These are phyloP conservation scores for Blastomyces emzantsi DNA, from an alignment of 2,329 filamentous ascomycete genomes.

Conservation along the genomic window DNA sequence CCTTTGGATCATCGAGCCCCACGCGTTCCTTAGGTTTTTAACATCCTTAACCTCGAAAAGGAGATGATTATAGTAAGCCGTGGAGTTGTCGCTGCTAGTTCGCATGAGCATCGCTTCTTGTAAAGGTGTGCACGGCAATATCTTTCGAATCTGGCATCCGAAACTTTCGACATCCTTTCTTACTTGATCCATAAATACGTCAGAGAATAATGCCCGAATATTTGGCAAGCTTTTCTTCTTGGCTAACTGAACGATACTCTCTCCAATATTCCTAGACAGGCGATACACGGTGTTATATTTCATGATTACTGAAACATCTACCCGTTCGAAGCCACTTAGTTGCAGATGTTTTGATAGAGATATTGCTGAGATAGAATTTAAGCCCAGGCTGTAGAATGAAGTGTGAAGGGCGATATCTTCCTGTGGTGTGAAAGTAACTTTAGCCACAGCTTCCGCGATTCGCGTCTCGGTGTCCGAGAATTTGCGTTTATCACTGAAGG, in stretches of 20 bases:
- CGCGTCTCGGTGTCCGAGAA: constrained; percentile 49
- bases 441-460: constrained; percentile 49
- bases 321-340: constrained; percentile 34
- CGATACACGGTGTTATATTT: constrained; percentile 57
- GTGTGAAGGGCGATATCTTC: constrained; percentile 52
- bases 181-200: constrained; percentile 25
- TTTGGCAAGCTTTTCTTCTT: neutral
- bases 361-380: constrained; percentile 80
- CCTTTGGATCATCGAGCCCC: constrained; percentile 53
- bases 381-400: constrained; percentile 66
- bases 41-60: constrained; percentile 51
- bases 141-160: constrained; percentile 38
- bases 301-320: constrained; percentile 63
- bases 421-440: constrained; percentile 40
- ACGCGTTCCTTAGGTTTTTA: constrained; percentile 47
- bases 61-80: constrained; percentile 64
- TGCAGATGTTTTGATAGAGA: constrained; percentile 53
- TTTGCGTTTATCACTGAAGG: constrained; percentile 24
- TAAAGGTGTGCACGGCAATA: constrained; percentile 75
- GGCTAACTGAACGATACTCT: neutral
- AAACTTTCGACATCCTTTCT: constrained; percentile 25
- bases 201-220: constrained; percentile 17
- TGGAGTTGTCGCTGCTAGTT: constrained; percentile 33
- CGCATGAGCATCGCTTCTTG: constrained; percentile 80
- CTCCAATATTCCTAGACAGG: constrained; percentile 30